These are phyloP conservation scores for Gomphus bonarii DNA, from an alignment of 1,284 basidiomycete species.

Conservation along the genomic window DNA sequence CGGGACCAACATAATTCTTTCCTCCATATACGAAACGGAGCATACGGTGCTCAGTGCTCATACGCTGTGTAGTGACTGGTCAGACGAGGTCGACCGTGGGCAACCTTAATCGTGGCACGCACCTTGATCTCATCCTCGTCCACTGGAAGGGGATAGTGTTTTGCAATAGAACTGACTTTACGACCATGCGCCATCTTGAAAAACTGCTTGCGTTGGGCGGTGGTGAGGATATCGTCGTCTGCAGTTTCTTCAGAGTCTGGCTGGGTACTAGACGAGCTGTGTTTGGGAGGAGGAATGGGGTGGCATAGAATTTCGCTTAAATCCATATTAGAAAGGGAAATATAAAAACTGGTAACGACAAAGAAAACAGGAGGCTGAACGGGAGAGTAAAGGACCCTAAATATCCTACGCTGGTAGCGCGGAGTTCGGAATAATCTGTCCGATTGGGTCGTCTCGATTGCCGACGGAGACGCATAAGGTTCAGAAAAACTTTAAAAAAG, in stretches of 20 bases:
- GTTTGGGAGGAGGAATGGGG: constrained; percentile 5
- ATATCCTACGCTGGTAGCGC: not conserved
- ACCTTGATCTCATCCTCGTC: constrained; percentile 54
- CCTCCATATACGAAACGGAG: constrained; percentile 54
- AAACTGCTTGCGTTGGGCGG: constrained; percentile 22
- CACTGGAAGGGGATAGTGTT: constrained; percentile 46
- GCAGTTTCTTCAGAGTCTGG: constrained; percentile 7
- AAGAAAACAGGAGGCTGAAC: not conserved
- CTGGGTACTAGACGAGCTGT: not conserved
- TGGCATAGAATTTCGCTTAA: constrained; percentile 6
- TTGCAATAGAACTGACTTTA: constrained; percentile 38
- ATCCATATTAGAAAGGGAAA: constrained; percentile 7
- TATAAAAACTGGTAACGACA: not conserved
- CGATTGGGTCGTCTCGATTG: constrained; percentile 8
- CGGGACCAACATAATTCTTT: constrained; percentile 52
- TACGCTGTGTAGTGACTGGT: constrained; percentile 36
- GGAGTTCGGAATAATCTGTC: not conserved
- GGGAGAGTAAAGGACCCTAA: not conserved
- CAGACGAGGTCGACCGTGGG: not conserved
- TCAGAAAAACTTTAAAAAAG: constrained; percentile 2
- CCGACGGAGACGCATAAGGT: constrained; percentile 5
- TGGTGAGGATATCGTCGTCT: constrained; percentile 14
- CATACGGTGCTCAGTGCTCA: constrained; percentile 49
- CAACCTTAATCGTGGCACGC: constrained; percentile 11
- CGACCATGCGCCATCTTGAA: constrained; percentile 39